A percentile compares a stretch with the other conserved stretches of the same genome.
Conservation (phyloP, 768 basidiomycete species). For the Psilocybe tampanensis region DNA sequence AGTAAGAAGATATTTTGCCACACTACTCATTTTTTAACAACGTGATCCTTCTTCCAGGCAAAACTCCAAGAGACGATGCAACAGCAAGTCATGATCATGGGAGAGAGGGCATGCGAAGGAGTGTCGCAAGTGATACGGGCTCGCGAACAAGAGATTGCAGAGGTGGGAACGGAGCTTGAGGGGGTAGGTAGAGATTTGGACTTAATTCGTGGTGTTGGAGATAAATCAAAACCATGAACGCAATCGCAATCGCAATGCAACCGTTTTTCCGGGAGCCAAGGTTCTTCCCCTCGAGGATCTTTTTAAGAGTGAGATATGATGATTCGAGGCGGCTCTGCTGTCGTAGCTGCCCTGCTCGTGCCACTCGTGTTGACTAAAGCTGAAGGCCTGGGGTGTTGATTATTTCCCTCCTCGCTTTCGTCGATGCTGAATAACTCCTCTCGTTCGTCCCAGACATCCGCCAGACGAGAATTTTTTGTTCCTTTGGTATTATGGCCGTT, state of each 20-base stretch:
- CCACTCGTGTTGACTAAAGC: slow-evolving; percentile 20
- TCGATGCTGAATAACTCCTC: slow-evolving; percentile 77
- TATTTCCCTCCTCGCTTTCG: slow-evolving; percentile 62
- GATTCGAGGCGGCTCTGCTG: slow-evolving; percentile 21
- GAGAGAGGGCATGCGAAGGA: slow-evolving; percentile 50
- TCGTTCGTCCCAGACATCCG: slow-evolving; percentile 76
- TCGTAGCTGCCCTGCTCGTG: slow-evolving; percentile 7
- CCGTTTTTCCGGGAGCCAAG: too few relatives aligned
- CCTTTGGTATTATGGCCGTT: slow-evolving; percentile 17
- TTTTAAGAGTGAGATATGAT: slow-evolving; percentile 23
- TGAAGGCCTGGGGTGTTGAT: slow-evolving; percentile 26
- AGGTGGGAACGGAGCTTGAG: slow-evolving; percentile 44
- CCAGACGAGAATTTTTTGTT: slow-evolving; percentile 33
- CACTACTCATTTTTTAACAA: background rate
- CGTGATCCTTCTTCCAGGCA: slow-evolving; percentile 33
- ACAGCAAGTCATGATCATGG: slow-evolving; percentile 54
- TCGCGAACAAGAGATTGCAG: slow-evolving; percentile 46
- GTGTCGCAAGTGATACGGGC: slow-evolving; percentile 42
- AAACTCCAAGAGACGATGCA: slow-evolving; percentile 48
- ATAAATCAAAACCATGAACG: slow-evolving; percentile 10
- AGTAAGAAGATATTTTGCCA: slow-evolving; percentile 36
- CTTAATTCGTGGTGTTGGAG: slow-evolving; percentile 12
- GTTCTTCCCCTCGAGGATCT: background rate
- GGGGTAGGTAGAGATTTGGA: slow-evolving; percentile 39
- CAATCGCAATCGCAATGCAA: background rate